A percentile compares a stretch with the other conserved stretches of the same genome.
phyloP scores from a whole-genome alignment of 768 basidiomycete species.

The Lentinula guzmanii region DNA sequence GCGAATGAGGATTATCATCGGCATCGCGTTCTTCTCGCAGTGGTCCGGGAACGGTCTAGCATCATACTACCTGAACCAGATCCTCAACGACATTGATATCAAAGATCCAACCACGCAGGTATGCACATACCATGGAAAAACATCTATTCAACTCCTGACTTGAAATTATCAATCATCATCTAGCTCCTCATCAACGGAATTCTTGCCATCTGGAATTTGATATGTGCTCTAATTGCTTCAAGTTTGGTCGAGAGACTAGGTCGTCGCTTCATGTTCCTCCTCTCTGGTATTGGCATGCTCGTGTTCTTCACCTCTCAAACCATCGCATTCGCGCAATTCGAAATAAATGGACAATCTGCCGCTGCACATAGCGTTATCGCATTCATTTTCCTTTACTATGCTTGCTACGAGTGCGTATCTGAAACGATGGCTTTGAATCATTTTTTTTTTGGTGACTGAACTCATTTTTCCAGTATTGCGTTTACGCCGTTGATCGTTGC shows the following conservation, averaged over 20 bases:
- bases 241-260: slow-evolving; percentile 61
- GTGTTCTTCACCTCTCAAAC: slow-evolving; percentile 67
- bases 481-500: slow-evolving; percentile 84
- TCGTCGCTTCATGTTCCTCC: slow-evolving; percentile 65
- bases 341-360: slow-evolving; percentile 24
- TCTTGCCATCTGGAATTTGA: slow-evolving; percentile 78
- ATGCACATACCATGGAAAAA: neutral
- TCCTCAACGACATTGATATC: slow-evolving; percentile 66
- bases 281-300: slow-evolving; percentile 52
- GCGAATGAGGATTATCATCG: slow-evolving; percentile 72
- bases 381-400: slow-evolving; percentile 82
- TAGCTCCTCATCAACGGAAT: slow-evolving; percentile 84
- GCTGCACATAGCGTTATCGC: slow-evolving; percentile 73
- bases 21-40: slow-evolving; percentile 78
- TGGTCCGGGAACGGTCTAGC: slow-evolving; percentile 86
- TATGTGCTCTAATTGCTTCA: slow-evolving; percentile 53
- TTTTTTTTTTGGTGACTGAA: neutral
- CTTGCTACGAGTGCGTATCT: slow-evolving; percentile 60
- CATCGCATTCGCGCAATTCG: slow-evolving; percentile 54
- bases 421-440: neutral
- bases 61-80: slow-evolving; percentile 74
- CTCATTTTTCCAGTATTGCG: slow-evolving; percentile 41
- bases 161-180: slow-evolving; percentile 5
- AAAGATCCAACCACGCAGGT: slow-evolving; percentile 46
- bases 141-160: neutral